Evolutionary conservation across 2,329 filamentous ascomycete genomes (phyloP), one percentile per base, ranked within the genome.

Genomic region (Sordariomycetes sp.): DNA sequence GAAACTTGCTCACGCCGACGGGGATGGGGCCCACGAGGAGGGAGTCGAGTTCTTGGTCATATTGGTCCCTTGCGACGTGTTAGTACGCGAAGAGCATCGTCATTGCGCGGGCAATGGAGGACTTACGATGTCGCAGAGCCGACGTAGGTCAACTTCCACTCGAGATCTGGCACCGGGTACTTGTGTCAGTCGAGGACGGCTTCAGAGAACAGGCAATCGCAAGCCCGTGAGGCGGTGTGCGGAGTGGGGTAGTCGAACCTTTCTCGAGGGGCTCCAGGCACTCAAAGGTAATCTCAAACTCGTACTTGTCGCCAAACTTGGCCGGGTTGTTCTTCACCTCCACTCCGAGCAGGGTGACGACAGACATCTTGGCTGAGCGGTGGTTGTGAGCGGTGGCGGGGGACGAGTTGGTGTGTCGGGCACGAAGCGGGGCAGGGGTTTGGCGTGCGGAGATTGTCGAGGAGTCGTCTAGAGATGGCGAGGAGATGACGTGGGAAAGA

Each of bases 121-220:
- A 79, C 87, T 77, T 79, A 95, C 88, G 90, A 96, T 58, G 92
- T 97, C 62, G 95, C 94, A 64, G 94, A 99, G 67, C 94, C 95
- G 68, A 99, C 94, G 66, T 99, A 99, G 70, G 90, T 99, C 66
- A 99, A 79, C 75, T 99, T 99, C 94, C 94, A 99, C 75, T 99
- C 94, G 61, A 99, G 85, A 74, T 99, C 94, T 95, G 66, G 36
- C 42, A n/a, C 10, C 20, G 45, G 20, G n/a, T 3, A 50, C 45
- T 22, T 50, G 45, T 13, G 45, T 50, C 20, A 50, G 45, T 20
- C 5, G 45, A 22, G 20, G 5, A 22, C 10, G 10, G 45, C 12
- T 10, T n/a, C 45, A 22, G 20, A 6, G 8, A 2, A 50, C 2
- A 50, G n/a, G 22, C 45, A 13, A 24, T 12, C 45, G 20, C n/a